Base-by-base conservation (phyloP, 768 basidiomycete genomes). In the Nidularia sp. region DNA sequence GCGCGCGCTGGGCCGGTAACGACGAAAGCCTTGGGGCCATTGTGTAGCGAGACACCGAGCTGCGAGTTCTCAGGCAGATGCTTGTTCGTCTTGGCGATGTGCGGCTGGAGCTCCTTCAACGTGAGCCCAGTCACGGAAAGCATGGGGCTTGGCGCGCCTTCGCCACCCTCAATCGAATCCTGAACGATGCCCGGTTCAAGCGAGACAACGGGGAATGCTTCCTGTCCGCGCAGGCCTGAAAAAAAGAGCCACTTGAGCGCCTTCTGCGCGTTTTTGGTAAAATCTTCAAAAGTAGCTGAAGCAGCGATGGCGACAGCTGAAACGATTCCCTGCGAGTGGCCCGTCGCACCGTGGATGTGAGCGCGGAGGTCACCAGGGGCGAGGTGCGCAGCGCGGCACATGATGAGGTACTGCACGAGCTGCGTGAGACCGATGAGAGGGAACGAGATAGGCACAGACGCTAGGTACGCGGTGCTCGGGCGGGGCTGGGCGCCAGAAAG, bases 401-500 rank as follows among this genome's bases (percentile, higher is more conserved):
- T 80, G 45, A 88, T 76, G 55, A 97, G 78, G 67, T 97, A 99
- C 64, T 98, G 97, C 6, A 86, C 81, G 64, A 98, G 88, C 66
- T 98, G 97, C 0, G 95, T 96, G 50, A 98, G 80, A 45, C 95
- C 96, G 64, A 99, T 98, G 58, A 99, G 83, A 33, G 96, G 96
- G 63, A 97, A 84, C 0, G 97, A 98, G 57, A 98, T 70, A 31
- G 97, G 95, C 53, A 97, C 83, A 3, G 94, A 94, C 8, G 93
- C 94, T 52, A 98, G 80, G 69, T 98, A 99, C 3, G 87, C 69
- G 45, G 85, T 71, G 1, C 93, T 76, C 4, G 97, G 97, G 43
- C 89, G 88, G 47, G 85, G 73, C 0, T 67, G 60, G 0, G 79
- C 69, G 48, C 88, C 86, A 9, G 83, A 77, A 49, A 99, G 84